Evolutionary conservation across 1,284 basidiomycete genomes (phyloP), one percentile per base, ranked within the genome.

Genomic region (Mycena sp.): DNA sequence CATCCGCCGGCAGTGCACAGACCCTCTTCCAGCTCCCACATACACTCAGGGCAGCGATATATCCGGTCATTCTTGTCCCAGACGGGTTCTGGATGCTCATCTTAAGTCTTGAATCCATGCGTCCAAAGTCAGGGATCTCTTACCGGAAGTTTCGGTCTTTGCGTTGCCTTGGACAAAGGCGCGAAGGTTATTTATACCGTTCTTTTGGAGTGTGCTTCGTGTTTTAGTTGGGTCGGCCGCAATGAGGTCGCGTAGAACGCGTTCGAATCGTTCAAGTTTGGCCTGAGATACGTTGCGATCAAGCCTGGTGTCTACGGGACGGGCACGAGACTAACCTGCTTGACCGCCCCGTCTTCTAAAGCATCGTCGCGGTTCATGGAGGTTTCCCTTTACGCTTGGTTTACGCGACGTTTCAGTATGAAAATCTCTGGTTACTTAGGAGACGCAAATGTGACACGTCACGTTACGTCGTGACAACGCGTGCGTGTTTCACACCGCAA

Each of bases 1-100:
- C 53, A 62, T 25, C 40, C 30, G 11, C n/a, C 7, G 12, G n/a
- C 10, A 51, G n/a, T n/a, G n/a, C 43, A 63, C 7, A 17, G 11
- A n/a, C 50, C 49, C 5, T 37, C 6, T 30, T 57, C 37, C 17
- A 63, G 49, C 23, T 62, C 60, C 60, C 60, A 62, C 25, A 14
- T 45, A 25, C 61, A 63, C 23, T 53, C n/a, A 12, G 61, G 50
- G 37, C 61, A 63, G n/a, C 61, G 61, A 53, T 63, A 63, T n/a
- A 63, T n/a, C 5, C 4, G 0, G 25, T 58, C 61, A 1, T 12
- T 11, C 0, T 25, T 37, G 12, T 63, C 55, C 61, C 55, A 63
- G 29, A 53, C 19, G 2, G 55, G 49, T 10, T 58, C 30, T 16
- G 25, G 5, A 35, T 45, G 52, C 56, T 12, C 32, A n/a, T 11